These are phyloP conservation scores for Sporothrix brunneoviolacea DNA, from an alignment of 2,329 filamentous ascomycete species.

Conservation along the genomic window DNA sequence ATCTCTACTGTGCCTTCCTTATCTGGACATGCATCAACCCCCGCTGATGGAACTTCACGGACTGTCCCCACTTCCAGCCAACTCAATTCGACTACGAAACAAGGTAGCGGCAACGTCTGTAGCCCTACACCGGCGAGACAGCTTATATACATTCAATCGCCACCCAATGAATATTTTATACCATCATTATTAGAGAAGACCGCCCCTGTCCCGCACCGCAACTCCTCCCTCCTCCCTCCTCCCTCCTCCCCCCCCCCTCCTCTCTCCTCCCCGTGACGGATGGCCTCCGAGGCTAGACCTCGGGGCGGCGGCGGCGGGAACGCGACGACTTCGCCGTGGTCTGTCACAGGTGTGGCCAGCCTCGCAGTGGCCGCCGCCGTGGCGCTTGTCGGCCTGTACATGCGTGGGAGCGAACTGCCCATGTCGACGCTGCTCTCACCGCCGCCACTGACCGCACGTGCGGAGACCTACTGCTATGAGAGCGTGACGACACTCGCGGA, in stretches of 20 bases:
- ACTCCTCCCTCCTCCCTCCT: background rate
- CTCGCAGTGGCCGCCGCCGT: background rate
- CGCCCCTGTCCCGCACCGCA: background rate
- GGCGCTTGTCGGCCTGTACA: slow-evolving; percentile 1
- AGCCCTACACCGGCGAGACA: too few species aligned
- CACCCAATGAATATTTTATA: too few species aligned
- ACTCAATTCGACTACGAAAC: too few species aligned
- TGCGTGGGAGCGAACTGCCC: background rate
- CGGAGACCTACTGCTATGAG: slow-evolving; percentile 36
- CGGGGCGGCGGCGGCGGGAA: background rate
- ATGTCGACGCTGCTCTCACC: background rate
- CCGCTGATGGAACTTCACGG: too few species aligned
- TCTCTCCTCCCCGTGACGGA: background rate
- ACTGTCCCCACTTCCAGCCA: too few species aligned
- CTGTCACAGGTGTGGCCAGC: background rate
- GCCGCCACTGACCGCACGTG: background rate
- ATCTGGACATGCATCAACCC: background rate
- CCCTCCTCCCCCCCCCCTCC: background rate
- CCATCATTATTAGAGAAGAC: too few species aligned
- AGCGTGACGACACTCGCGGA: slow-evolving; percentile 36
- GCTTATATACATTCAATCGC: too few species aligned
- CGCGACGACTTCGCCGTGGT: background rate
- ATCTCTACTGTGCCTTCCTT: slow-evolving; percentile 3
- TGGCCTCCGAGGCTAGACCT: background rate
- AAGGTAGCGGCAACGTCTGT: too few species aligned